Evolutionary conservation across 2,329 filamentous ascomycete species (phyloP).

Genomic region (Huntiella abstrusa): DNA sequence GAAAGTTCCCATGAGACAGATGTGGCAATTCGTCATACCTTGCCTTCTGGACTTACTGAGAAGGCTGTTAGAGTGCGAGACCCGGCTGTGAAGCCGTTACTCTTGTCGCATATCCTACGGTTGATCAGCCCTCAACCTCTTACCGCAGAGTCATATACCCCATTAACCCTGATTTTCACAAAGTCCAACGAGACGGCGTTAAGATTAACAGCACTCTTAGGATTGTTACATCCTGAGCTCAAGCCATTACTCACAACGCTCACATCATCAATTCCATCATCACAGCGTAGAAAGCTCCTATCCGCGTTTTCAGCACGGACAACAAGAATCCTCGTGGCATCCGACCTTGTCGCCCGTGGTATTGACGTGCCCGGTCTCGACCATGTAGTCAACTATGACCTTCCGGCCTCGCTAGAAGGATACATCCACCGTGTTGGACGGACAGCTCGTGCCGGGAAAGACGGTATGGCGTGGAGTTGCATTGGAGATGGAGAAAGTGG

Average conservation of each 20-base stretch:
- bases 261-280: slow-evolving; percentile 60
- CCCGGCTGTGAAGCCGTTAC: slow-evolving; percentile 53
- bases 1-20: slow-evolving; percentile 28
- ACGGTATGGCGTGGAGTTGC: slow-evolving; percentile 70
- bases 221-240: slow-evolving; percentile 42
- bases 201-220: slow-evolving; percentile 66
- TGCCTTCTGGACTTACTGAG: slow-evolving; percentile 39
- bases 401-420: slow-evolving; percentile 59
- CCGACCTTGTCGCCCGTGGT: slow-evolving; percentile 82
- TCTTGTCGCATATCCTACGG: slow-evolving; percentile 38
- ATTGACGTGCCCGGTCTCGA: slow-evolving; percentile 63
- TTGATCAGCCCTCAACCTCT: slow-evolving; percentile 13
- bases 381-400: slow-evolving; percentile 86
- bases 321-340: slow-evolving; percentile 64
- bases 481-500: slow-evolving; percentile 64
- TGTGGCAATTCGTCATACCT: slow-evolving; percentile 21
- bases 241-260: slow-evolving; percentile 45
- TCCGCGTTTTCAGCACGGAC: slow-evolving; percentile 46
- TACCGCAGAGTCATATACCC: slow-evolving; percentile 15
- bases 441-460: slow-evolving; percentile 63
- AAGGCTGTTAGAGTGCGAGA: slow-evolving; percentile 14
- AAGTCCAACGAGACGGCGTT: slow-evolving; percentile 76
- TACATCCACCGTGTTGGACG: slow-evolving; percentile 88
- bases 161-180: slow-evolving; percentile 61
- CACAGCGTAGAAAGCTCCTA: slow-evolving; percentile 47